These are phyloP conservation scores for Coemansia furcata DNA, from an alignment of 192 early-diverging fungal genomes.

Conservation along the genomic window DNA sequence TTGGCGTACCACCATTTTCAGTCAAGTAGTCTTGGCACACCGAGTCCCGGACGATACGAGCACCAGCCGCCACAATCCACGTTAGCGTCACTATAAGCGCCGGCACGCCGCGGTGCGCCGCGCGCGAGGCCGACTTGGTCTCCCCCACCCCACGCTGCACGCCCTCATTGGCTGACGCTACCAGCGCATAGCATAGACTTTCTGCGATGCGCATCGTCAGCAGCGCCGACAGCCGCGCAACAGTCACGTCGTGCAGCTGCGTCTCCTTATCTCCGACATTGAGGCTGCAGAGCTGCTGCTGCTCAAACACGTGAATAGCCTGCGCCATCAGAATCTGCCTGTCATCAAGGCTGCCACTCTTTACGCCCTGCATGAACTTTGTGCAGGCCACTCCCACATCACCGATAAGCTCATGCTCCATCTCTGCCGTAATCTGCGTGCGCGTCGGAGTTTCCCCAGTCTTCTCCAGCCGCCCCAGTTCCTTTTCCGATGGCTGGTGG, in stretches of 20 bases:
- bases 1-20: neutral
- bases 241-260: neutral
- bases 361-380: constrained; percentile 21
- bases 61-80: constrained; percentile 21
- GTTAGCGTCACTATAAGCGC: constrained; percentile 14
- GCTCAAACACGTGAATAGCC: constrained; percentile 40
- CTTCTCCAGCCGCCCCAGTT: neutral
- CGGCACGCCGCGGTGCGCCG: constrained; percentile 12
- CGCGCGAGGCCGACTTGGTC: constrained; percentile 8
- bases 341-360: constrained; percentile 11
- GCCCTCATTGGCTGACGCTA: neutral
- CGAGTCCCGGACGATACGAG: constrained; percentile 24
- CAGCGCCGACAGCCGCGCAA: constrained; percentile 23
- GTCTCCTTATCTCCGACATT: constrained; percentile 16
- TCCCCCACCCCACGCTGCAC: constrained; percentile 9
- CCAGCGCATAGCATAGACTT: constrained; percentile 12
- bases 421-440: neutral
- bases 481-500: constrained; percentile 10
- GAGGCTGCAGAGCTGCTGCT: constrained; percentile 33
- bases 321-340: constrained; percentile 22
- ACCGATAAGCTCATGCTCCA: constrained; percentile 8
- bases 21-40: constrained; percentile 10
- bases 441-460: neutral
- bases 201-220: constrained; percentile 19
- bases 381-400: constrained; percentile 13